Conservation (phyloP, 192 early-diverging fungal genomes). For the Backusella westeae region DNA sequence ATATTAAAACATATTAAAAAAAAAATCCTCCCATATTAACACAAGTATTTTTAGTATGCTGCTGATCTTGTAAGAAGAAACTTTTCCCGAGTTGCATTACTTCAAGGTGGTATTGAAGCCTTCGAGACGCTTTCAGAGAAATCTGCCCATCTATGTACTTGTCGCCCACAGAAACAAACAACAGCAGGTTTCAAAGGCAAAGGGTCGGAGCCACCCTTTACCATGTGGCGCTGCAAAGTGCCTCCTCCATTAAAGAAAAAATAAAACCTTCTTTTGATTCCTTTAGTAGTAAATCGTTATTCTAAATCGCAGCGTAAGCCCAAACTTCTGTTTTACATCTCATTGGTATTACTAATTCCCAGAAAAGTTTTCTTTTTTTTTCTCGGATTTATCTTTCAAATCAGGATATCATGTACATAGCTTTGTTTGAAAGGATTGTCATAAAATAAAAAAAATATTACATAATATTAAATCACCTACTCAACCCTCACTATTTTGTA, state of each 20-base stretch:
- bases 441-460: not conserved
- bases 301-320: not conserved
- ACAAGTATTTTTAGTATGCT: slow-evolving; percentile 40
- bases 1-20: not conserved
- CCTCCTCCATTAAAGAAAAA: slow-evolving; percentile 16
- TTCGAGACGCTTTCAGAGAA: slow-evolving; percentile 24
- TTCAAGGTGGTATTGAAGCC: slow-evolving; percentile 54
- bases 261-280: not conserved
- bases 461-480: not conserved
- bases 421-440: not conserved
- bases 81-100: slow-evolving; percentile 44
- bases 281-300: not conserved
- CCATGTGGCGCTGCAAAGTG: slow-evolving; percentile 37
- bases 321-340: not conserved
- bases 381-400: not conserved
- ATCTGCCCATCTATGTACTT: slow-evolving; percentile 28
- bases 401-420: not conserved
- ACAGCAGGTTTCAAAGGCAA: slow-evolving; percentile 35
- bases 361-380: not conserved
- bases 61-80: slow-evolving; percentile 39
- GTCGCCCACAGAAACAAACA: slow-evolving; percentile 36
- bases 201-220: slow-evolving; percentile 37
- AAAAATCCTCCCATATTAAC: too few species aligned
- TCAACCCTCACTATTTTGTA: not conserved
- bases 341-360: not conserved